phyloP scores from a whole-genome alignment of 768 basidiomycete species.

The Exidia glandulosa region DNA sequence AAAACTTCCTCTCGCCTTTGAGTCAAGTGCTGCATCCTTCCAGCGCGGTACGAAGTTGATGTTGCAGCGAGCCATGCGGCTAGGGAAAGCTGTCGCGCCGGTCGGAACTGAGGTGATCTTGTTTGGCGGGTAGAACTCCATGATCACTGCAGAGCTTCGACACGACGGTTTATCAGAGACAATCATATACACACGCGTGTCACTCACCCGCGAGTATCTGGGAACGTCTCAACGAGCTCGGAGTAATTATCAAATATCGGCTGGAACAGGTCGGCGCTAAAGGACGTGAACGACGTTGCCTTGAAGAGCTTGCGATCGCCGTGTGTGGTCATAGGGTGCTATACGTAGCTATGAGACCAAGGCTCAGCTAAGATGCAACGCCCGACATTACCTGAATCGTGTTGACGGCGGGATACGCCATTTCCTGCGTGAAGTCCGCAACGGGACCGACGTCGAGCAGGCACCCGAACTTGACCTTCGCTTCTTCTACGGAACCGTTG shows the following conservation, averaged over 20 bases:
- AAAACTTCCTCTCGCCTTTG: background rate
- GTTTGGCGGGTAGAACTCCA: background rate
- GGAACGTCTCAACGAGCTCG: too few relatives aligned
- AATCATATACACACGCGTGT: too few relatives aligned
- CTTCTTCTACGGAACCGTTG: constrained; percentile 5
- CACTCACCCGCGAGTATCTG: too few relatives aligned
- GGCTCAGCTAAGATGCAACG: too few relatives aligned
- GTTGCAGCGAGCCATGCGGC: background rate
- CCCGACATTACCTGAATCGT: background rate
- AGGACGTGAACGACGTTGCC: background rate
- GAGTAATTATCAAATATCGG: background rate
- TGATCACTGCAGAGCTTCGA: background rate
- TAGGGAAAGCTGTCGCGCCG: background rate
- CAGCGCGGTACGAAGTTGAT: background rate
- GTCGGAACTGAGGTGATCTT: background rate
- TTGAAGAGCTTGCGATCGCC: constrained; percentile 2
- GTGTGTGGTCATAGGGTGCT: background rate
- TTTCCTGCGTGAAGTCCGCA: background rate
- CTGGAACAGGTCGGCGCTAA: background rate
- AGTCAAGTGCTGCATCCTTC: background rate
- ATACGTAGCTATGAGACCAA: too few relatives aligned
- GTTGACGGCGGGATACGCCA: background rate
- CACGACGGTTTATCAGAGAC: too few relatives aligned
- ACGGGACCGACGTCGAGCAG: constrained; percentile 1
- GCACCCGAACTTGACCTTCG: background rate